Base-by-base conservation (phyloP, 306 rosid species). In the Malus orientalis region DNA sequence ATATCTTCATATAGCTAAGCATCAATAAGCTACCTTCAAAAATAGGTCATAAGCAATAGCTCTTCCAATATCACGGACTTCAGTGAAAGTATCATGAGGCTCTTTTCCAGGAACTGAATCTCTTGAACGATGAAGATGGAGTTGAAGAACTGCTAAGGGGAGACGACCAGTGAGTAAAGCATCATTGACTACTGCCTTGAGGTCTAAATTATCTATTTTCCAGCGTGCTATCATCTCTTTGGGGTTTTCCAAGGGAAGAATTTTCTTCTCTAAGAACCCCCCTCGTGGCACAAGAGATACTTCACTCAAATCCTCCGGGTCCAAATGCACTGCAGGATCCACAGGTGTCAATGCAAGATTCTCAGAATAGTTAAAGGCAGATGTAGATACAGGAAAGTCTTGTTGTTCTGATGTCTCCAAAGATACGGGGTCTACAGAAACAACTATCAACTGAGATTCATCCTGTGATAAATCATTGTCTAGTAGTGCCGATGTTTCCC, bases 131-230 rank as follows among this genome's bases (percentile, higher is more conserved):
- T 90, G 86, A 83, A 94, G 93, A 88, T 94, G 98, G 74, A 94
- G 83, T 80, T 94, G 96, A 85, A 94, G 97, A 81, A 94, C 98
- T 30, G 98, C 98, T 70, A 94, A 84, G 78, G 98, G 98, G 55
- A 92, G 97, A 86, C 98, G 96, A 65, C 97, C 97, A 75, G 98
- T 89, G 69, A 91, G 93, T 75, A 94, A 72, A 71, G 98, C 98
- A 84, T 94, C 98, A 84, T 83, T 87, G 79, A 94, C 98, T 71
- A 94, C 97, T 73, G 88, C 87, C 82, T 89, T 92, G 70, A 89
- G 90, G 78, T 93, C 93, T 75, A 92, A 78, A 81, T 94, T 94
- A 85, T 88, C 93, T 69, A 91, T 76, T 87, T 89, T 92, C 98
- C 97, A 94, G 67, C 98, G 98, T 32, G 96, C 88, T 83, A 94